phyloP scores from a whole-genome alignment of 352 stramenopile genomes.

The Globisporangium acanthophoron region DNA sequence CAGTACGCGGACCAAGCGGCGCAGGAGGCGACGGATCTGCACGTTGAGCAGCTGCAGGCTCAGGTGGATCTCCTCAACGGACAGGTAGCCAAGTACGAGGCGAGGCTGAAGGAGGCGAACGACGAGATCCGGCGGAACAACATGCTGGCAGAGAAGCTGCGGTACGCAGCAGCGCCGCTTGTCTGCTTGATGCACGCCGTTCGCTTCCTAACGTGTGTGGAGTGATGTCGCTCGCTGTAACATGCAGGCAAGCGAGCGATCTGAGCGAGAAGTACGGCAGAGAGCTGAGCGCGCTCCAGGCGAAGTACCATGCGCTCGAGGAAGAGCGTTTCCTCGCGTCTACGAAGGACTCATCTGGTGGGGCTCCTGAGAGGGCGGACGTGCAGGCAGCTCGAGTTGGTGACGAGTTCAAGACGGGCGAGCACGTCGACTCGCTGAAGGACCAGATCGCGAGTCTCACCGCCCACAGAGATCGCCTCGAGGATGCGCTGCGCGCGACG shows the following conservation, averaged over 20 bases:
- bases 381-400: neutral
- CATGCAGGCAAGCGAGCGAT: constrained; percentile 33
- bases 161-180: constrained; percentile 20
- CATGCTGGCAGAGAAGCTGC: constrained; percentile 45
- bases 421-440: constrained; percentile 23
- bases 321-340: constrained; percentile 32
- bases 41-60: constrained; percentile 59
- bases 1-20: constrained; percentile 22
- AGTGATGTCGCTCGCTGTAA: neutral
- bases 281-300: constrained; percentile 42
- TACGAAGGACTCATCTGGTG: neutral
- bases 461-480: constrained; percentile 55
- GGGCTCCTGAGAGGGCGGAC: neutral
- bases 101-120: constrained; percentile 52
- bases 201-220: neutral
- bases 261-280: constrained; percentile 42
- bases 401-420: constrained; percentile 1
- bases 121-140: constrained; percentile 41
- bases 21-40: constrained; percentile 45
- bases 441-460: constrained; percentile 52
- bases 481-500: constrained; percentile 63
- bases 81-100: constrained; percentile 79
- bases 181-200: neutral
- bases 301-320: constrained; percentile 44
- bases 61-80: constrained; percentile 78